Base-by-base conservation (phyloP, 345 rosid species). In the Euphorbia lathyris region DNA sequence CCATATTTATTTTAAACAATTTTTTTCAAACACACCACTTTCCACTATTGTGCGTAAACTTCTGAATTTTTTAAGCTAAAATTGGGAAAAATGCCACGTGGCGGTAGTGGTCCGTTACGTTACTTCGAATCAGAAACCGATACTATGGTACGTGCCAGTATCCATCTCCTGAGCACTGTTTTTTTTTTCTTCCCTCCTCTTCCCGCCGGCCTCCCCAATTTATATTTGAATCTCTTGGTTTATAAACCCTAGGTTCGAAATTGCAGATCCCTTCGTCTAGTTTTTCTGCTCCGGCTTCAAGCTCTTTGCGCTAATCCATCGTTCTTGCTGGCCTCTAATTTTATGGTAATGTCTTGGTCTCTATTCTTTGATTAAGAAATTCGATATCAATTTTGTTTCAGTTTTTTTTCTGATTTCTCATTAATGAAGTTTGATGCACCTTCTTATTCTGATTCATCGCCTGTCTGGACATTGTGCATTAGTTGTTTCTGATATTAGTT, bases 141-240 rank as follows among this genome's bases (percentile, higher is more conserved):
- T 32, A 32, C n/a, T 32, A 2, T 40, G 43, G 40, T 29, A 38
- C 32, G 51, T 63, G 66, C 48, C 66, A 62, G 29, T 22, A 13
- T 19, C 11, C 11, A n/a, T n/a, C 7, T 22, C 50, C 6, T 62
- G 29, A 22, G 29, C 66, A 62, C 66, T 10, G 66, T n/a, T n/a
- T n/a, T 40, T 4, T 20, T 40, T 30, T 8, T 63, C 66, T 48
- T 11, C n/a, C n/a, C n/a, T n/a, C 29, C 25, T 43, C 67, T 63
- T 63, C 66, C 34, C 67, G 67, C 52, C 67, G 34, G 17, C 13
- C 12, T 10, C 53, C 17, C 66, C 50, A 38, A 20, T 38, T 63
- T 32, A 2, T 5, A 5, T 40, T 63, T 25, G 27, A 63, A 63
- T 38, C 10, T 38, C 4, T 60, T 36, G 9, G 3, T 38, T 38